Base-by-base conservation (phyloP, 345 rosid species). In the Arabidopsis arenosa region DNA sequence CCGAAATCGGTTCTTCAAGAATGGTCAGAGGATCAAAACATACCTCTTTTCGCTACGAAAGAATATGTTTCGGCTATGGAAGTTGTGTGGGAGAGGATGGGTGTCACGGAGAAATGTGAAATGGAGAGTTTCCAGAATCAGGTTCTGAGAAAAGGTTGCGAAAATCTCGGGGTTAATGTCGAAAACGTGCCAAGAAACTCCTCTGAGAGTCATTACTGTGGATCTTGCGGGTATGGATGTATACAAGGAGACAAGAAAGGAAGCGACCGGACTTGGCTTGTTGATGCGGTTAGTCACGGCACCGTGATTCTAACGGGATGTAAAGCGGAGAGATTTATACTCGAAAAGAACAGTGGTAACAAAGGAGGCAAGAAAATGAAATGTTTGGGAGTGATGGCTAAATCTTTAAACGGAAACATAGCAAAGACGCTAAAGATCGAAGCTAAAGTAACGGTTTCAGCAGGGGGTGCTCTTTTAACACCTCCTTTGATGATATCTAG, bases 191-290 rank as follows among this genome's bases (percentile, higher is more conserved):
- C 92, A 0, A 67, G 96, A 23, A 92, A 95, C 82, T 89, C 97
- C 15, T 89, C 97, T 0, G 87, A 88, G 72, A 73, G 51, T 7
- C 99, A 95, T 82, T 90, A 82, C 28, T 95, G 97, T 14, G 97
- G 99, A 37, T 86, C 88, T 6, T 95, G 99, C 40, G 86, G 95
- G 40, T 82, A 85, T 65, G 99, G 99, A 10, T 92, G 99, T 44
- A 84, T 67, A 72, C 80, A 63, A 45, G 97, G 97, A 51, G 99
- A 95, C 53, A 95, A 95, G 76, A 86, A 73, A 70, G 97, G 99
- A 65, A 87, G 92, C 4, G 93, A 95, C 47, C 49, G 52, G 5
- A 90, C 96, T 8, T 95, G 99, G 99, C 81, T 95, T 35, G 90
- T 92, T 0, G 96, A 92, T 65, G 96, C 99, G 0, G 88, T 90